Conservation (phyloP, 2,329 filamentous ascomycete species). For the Ophiostoma populinum region DNA sequence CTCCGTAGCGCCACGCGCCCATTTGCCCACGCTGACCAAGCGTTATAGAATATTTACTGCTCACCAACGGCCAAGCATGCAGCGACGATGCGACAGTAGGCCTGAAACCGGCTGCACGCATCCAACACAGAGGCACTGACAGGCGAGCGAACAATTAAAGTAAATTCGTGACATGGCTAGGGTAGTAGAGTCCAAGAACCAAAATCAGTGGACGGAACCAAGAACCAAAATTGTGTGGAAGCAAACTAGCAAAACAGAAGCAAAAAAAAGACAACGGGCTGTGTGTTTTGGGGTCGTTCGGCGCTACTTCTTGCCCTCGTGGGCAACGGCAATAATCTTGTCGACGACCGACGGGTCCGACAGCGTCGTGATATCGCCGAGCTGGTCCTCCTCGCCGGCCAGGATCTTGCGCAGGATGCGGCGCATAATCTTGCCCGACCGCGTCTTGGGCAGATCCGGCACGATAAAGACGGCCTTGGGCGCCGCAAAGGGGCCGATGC, state of each 20-base stretch:
- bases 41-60: no score
- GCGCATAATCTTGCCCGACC: slow-evolving; percentile 98
- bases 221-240: no score
- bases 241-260: not conserved
- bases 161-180: no score
- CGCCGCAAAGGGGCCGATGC: slow-evolving; percentile 91
- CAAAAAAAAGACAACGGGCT: not conserved
- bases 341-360: slow-evolving; percentile 80
- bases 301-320: slow-evolving; percentile 39
- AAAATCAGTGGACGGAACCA: no score
- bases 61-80: no score
- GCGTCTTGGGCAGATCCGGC: slow-evolving; percentile 88
- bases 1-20: no score
- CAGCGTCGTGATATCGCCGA: slow-evolving; percentile 82
- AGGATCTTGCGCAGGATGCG: slow-evolving; percentile 94
- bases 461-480: slow-evolving; percentile 88
- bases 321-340: slow-evolving; percentile 73
- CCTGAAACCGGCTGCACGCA: no score
- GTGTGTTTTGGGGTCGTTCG: not conserved
- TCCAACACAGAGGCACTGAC: no score
- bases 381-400: slow-evolving; percentile 89
- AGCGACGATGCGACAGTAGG: no score
- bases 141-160: no score
- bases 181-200: no score
- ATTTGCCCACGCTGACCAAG: no score